Evolutionary conservation across 176 grass and related monocot genomes (phyloP).

Genomic region (Oryza officinalis): DNA sequence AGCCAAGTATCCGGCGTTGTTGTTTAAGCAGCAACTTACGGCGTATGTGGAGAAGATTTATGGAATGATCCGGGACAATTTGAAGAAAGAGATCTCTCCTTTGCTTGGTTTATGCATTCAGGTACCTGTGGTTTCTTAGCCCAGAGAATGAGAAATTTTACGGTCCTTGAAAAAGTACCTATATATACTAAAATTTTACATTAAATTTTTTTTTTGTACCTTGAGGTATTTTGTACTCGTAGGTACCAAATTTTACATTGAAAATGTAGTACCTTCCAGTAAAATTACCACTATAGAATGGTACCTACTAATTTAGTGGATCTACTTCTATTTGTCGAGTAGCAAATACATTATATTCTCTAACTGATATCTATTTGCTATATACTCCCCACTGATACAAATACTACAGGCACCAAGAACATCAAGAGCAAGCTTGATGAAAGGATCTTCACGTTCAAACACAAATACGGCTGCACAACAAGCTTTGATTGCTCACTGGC

Average conservation of each 20-base stretch:
- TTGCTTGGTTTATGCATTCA: constrained; percentile 96
- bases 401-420: constrained; percentile 77
- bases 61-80: constrained; percentile 99
- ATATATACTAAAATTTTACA: too few species aligned
- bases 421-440: constrained; percentile 98
- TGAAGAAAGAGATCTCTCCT: constrained; percentile 99
- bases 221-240: too few species aligned
- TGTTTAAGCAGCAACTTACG: constrained; percentile 96
- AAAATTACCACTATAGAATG: too few species aligned
- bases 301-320: background rate
- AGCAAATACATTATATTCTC: constrained; percentile 28
- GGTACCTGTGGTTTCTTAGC: constrained; percentile 51
- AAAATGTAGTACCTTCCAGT: too few species aligned
- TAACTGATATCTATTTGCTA: constrained; percentile 13
- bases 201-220: too few species aligned
- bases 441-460: constrained; percentile 77
- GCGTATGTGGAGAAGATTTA: constrained; percentile 99
- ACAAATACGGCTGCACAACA: constrained; percentile 76
- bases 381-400: constrained; percentile 9
- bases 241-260: too few species aligned
- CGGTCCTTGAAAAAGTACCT: too few species aligned
- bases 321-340: constrained; percentile 25
- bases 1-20: constrained; percentile 92
- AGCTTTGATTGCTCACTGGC: constrained; percentile 98
- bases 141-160: background rate